Conservation (phyloP, 495 filamentous ascomycete genomes). For the Zalerion maritima region DNA sequence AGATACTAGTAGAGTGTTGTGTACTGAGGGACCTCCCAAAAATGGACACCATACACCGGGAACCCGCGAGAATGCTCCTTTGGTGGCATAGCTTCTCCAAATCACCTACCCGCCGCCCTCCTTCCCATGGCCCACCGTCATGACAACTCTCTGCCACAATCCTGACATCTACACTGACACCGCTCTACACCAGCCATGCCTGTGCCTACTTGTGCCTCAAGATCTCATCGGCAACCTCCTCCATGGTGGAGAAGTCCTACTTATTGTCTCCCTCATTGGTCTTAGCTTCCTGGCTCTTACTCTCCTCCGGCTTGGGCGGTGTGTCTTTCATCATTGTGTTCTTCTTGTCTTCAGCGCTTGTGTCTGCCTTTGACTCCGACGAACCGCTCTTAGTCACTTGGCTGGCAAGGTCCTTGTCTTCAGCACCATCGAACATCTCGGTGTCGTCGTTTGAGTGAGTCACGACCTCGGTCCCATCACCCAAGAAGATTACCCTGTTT, state of each 20-base stretch:
- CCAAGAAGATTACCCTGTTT: conserved; percentile 84
- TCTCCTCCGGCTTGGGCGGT: conserved; percentile 4
- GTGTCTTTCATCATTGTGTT: conserved; percentile 6
- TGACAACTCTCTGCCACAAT: no score
- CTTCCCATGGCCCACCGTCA: no score
- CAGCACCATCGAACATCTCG: conserved; percentile 81
- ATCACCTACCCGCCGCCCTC: no score
- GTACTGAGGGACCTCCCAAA: no score
- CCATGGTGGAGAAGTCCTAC: no score
- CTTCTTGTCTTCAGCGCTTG: conserved; percentile 6
- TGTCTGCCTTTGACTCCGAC: conserved; percentile 7
- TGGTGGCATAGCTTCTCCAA: no score
- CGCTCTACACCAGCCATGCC: no score
- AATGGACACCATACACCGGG: no score
- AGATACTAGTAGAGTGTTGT: no score
- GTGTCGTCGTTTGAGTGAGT: conserved; percentile 76
- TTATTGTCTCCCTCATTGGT: conserved; percentile 8
- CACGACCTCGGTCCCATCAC: conserved; percentile 81
- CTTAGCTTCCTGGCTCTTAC: no score
- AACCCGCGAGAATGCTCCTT: no score
- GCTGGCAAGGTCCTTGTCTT: conserved; percentile 57
- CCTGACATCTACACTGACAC: no score
- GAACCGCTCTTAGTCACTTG: conserved; percentile 33
- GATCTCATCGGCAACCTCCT: not conserved
- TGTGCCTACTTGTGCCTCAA: not conserved